Conservation (phyloP, 1,284 basidiomycete species). For the Macrocystidia cucumis region DNA sequence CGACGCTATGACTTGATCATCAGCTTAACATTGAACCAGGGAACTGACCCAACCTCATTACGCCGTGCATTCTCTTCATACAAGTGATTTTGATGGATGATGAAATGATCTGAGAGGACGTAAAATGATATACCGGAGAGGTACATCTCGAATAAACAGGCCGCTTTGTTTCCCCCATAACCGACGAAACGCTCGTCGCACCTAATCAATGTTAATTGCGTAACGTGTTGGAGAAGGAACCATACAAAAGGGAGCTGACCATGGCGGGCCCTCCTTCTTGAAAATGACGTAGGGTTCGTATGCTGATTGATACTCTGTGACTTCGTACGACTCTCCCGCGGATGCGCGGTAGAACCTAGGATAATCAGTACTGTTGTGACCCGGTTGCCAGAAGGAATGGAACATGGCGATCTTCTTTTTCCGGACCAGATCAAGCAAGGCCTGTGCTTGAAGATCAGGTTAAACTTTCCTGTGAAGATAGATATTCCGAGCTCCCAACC, state of each 20-base stretch:
- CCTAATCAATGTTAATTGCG: slow-evolving; percentile 22
- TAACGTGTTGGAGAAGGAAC: background rate
- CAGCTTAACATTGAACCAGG: background rate
- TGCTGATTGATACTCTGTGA: slow-evolving; percentile 66
- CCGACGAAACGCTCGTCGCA: slow-evolving; percentile 88
- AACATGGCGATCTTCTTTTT: slow-evolving; percentile 59
- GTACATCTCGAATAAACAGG: slow-evolving; percentile 45
- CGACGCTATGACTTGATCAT: slow-evolving; percentile 42
- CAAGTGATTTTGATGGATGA: slow-evolving; percentile 77
- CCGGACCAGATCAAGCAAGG: slow-evolving; percentile 47
- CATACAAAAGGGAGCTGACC: slow-evolving; percentile 30
- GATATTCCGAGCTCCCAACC: slow-evolving; percentile 24
- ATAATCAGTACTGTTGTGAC: slow-evolving; percentile 79
- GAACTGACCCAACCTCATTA: slow-evolving; percentile 42
- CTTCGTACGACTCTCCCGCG: slow-evolving; percentile 65
- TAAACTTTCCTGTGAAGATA: slow-evolving; percentile 1
- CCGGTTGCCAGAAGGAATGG: slow-evolving; percentile 68
- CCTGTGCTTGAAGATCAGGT: slow-evolving; percentile 26
- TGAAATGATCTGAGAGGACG: slow-evolving; percentile 78
- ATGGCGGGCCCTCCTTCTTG: slow-evolving; percentile 66
- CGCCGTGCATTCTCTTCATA: slow-evolving; percentile 71
- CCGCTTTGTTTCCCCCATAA: slow-evolving; percentile 61
- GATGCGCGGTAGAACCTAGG: slow-evolving; percentile 53
- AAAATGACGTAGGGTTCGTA: slow-evolving; percentile 85
- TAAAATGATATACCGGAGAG: slow-evolving; percentile 61